Base-by-base conservation (phyloP, 768 basidiomycete genomes). In the Udeniomyces megalosporus region DNA sequence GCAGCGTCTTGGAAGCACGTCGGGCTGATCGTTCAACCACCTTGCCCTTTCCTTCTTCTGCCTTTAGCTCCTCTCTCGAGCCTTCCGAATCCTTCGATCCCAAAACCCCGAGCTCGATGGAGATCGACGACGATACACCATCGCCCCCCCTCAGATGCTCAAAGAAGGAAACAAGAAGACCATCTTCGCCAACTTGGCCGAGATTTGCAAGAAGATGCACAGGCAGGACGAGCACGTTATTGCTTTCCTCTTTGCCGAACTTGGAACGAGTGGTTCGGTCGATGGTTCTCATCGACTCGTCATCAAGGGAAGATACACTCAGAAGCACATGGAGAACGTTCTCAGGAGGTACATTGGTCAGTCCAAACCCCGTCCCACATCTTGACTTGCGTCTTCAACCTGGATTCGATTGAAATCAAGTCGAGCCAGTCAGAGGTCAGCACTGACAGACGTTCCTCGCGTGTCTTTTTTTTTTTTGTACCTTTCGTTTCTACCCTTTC, bases 161-260 rank as follows among this genome's bases (percentile, higher is more conserved):
- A 81, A 88, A 70, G 95, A 99, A 80, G 95, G 78, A n/a, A 92
- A 91, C 77, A 96, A 96, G 76, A 92, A 91, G 76, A 84, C 89
- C 48, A 86, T 96, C 67, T 99, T 99, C 68, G 87, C 91, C 68
- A 99, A 99, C 74, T 80, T 99, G 61, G 83, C 84, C 65, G 93
- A 99, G 71, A 99, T 99, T 67, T 97, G 93, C 81, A 90, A 85
- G 76, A 84, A 88, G 71, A 97, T 99, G 93, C 93, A 95, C 77
- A 81, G 93, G 73, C 79, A 88, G 77, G 91, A 95, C 22, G 93
- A 96, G 75, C 95, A 99, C 69, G 90, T 96, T 70, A 97, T 96
- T 66, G 84, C 87, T 74, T 99, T 88, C 78, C 77, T 97, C 66
- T 97, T 96, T 72, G 83, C 95, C 59, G 95, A 99, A 77, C 83